Evolutionary conservation across 257 asterid species (phyloP), one percentile per base, ranked within the genome.

Genomic region (Dorcoceras hygrometricum): DNA sequence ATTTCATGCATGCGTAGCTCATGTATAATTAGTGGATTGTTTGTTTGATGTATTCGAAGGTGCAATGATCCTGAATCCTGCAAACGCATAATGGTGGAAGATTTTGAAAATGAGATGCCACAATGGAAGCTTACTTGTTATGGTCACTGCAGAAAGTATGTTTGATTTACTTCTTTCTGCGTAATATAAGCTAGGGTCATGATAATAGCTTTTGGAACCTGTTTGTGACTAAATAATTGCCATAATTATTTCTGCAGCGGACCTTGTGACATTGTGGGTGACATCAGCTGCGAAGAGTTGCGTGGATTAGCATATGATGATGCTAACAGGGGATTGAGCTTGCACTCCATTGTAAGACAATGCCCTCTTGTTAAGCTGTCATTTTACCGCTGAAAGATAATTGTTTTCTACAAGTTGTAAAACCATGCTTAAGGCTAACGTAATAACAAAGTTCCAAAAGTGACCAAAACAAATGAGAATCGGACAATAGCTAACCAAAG

Each of bases 291-390:
- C 24, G 99, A 94, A 72, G 97, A 94, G 81, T 71, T 94, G 87
- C 95, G 95, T 68, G 87, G 88, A 65, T 75, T 77, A 39, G 97
- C 99, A 76, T 90, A 94, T 65, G 92, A 88, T 28, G 97, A 94
- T 59, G 91, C 91, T 36, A 86, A 78, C 75, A 80, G 72, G 43
- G 97, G 97, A 55, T 70, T 78, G 77, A 79, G 72, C 87, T 65
- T 93, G 66, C 89, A 70, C 70, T 78, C 78, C 65, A 90, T 94
- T 81, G 99, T 94, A 85, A 84, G 94, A 62, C 63, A 58, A 77
- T 68, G 59, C 62, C 29, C 67, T 8, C 24, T 61, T 66, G 26
- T 39, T 66, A 16, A 60, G 31, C 71, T 75, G 55, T 68, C 65
- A 23, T 72, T 65, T 59, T 51, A 58, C 27, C 54, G 70, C 62